Base-by-base conservation (phyloP, 495 filamentous ascomycete genomes). In the Aspergillus leporis region DNA sequence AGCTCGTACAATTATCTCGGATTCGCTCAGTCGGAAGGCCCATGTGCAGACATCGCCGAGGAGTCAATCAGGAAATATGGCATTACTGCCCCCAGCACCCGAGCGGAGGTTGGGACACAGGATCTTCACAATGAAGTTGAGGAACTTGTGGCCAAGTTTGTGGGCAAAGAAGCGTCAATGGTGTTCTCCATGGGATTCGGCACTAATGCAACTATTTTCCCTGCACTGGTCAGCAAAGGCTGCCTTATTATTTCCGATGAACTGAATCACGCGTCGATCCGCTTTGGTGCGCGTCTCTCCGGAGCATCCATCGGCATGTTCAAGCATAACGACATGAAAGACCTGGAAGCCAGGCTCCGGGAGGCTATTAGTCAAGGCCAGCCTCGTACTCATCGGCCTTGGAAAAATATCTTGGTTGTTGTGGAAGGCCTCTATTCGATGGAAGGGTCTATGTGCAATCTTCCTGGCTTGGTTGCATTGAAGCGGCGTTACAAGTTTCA, bases 1-100 rank as follows among this genome's bases (percentile, higher is more conserved):
- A 97, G 92, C 77, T 98, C 94, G 4, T 98, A 98, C 82, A 98
- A 98, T 68, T 98, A 98, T 65, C 90, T 98, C 7, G 94, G 94
- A 28, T 98, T 98, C 68, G 94, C 94, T 56, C 95, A 98, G 73
- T 98, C 94, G 0, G 92, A 97, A 66, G 94, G 94, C 16, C 93
- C 93, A 38, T 98, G 95, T 71, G 95, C 95, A 28, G 95, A 98
- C 74, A 85, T 90, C 23, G 91, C 93, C 6, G 94, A 98, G 75
- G 89, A 93, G 23, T 80, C 81, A 38, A 86, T 95, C 61, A 86
- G 85, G 70, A 91, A 88, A 70, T 92, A 94, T 61, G 92, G 93
- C 31, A 85, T 97, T 63, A 87, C 83, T 66, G 78, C 87, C 55
- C 85, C 84, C 60, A 97, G 93, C 69, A 85, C 92, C 23, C 87